A percentile compares a stretch with the other conserved stretches of the same genome.
These are phyloP conservation scores for Triticum urartu DNA, from an alignment of 176 grass and related monocot species.

Conservation along the genomic window DNA sequence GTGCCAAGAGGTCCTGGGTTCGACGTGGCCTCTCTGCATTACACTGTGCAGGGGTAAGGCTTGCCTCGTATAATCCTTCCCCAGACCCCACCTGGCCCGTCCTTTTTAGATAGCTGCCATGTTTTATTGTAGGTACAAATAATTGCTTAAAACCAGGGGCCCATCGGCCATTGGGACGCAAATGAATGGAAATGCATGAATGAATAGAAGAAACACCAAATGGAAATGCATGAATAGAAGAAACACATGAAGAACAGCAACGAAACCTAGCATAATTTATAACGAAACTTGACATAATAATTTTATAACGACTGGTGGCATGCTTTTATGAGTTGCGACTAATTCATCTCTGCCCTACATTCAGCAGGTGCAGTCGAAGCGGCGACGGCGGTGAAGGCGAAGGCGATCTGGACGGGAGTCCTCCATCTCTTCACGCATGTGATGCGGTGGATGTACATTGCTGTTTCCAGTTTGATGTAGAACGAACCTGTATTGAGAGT, in stretches of 20 bases:
- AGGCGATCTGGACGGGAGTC: not conserved
- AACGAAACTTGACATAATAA: no score
- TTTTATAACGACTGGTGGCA: no score
- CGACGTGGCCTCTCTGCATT: no score
- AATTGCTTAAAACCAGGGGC: not conserved
- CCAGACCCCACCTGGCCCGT: no score
- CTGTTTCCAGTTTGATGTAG: conserved; percentile 27
- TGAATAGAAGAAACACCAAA: not conserved
- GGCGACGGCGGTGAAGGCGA: conserved; percentile 65
- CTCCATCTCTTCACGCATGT: not conserved
- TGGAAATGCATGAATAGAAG: not conserved
- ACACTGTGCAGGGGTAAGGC: no score
- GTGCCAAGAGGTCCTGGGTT: no score
- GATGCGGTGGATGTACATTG: conserved; percentile 44
- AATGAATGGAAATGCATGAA: no score
- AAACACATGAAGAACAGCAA: not conserved
- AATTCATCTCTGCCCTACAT: not conserved
- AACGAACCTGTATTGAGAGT: conserved; percentile 10
- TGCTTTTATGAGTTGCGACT: not conserved
- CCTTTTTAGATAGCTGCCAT: no score
- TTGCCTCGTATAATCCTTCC: no score
- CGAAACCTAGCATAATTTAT: no score
- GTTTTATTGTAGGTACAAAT: no score
- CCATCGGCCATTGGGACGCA: not conserved
- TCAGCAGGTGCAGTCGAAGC: conserved; percentile 64